Conservation (phyloP, 129 eudicot species). For the Saussurea involucrata region DNA sequence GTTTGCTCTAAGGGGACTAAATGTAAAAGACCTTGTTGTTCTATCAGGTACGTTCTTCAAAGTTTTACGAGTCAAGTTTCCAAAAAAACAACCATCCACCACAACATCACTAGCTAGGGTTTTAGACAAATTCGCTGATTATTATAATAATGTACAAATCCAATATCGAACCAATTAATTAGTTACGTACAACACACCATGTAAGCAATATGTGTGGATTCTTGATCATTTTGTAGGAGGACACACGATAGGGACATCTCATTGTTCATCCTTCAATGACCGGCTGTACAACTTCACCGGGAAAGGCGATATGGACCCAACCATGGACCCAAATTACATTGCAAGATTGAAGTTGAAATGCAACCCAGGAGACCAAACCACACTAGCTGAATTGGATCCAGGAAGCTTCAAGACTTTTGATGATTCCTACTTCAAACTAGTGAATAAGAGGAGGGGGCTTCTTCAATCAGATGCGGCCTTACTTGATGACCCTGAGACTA, state of each 20-base stretch:
- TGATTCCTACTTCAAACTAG: slow-evolving; percentile 32
- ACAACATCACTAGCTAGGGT: not conserved
- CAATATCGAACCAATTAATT: not conserved
- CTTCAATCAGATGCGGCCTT: slow-evolving; percentile 57
- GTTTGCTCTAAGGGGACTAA: slow-evolving; percentile 45
- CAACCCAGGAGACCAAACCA: slow-evolving; percentile 32
- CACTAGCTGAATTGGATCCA: slow-evolving; percentile 60
- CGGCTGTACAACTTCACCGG: slow-evolving; percentile 79
- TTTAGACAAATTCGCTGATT: not conserved
- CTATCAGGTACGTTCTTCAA: slow-evolving; percentile 40
- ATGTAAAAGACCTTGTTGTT: slow-evolving; percentile 54
- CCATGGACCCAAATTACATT: slow-evolving; percentile 53
- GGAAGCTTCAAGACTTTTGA: slow-evolving; percentile 60
- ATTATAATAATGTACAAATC: not conserved
- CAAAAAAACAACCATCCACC: not conserved
- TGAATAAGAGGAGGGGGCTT: slow-evolving; percentile 50
- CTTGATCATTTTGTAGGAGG: slow-evolving; percentile 34
- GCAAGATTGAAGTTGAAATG: slow-evolving; percentile 41
- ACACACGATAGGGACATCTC: slow-evolving; percentile 66
- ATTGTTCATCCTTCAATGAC: slow-evolving; percentile 40
- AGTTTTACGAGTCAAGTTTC: not conserved
- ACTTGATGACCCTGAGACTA: slow-evolving; percentile 38
- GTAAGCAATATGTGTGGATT: not conserved
- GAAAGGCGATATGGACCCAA: slow-evolving; percentile 59
- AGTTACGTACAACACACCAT: not conserved